Evolutionary conservation across 108 stramenopile species (phyloP).

Genomic region (Stephanodiscus minutulus): DNA sequence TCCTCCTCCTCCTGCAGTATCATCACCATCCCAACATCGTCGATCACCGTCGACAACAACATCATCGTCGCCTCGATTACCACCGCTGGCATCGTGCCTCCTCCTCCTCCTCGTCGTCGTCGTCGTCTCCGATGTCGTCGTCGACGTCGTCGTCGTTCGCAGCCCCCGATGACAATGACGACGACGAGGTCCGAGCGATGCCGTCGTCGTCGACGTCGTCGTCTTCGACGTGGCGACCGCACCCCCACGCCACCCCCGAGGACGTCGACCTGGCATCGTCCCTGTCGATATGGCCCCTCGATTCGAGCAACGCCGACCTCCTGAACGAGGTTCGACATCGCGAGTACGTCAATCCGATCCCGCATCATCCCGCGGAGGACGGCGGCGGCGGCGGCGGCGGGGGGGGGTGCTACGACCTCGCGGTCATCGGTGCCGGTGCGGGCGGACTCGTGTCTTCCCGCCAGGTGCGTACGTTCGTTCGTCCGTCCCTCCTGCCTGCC

Average conservation of each 20-base stretch:
- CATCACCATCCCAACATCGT: too few relatives aligned
- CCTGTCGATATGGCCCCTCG: constrained; percentile 74
- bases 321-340: constrained; percentile 68
- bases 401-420: constrained; percentile 76
- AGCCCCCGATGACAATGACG: background rate
- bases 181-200: background rate
- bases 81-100: background rate
- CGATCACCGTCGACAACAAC: background rate
- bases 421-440: constrained; percentile 86
- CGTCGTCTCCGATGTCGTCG: background rate
- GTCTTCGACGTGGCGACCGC: constrained; percentile 12
- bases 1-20: too few relatives aligned
- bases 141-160: constrained; percentile 3
- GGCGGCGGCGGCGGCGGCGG: too few relatives aligned
- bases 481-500: too few relatives aligned
- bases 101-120: background rate
- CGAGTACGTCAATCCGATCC: constrained; percentile 30
- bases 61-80: background rate
- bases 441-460: constrained; percentile 80
- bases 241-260: constrained; percentile 26
- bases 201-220: constrained; percentile 17
- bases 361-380: too few relatives aligned
- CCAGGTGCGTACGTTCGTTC: constrained; percentile 52
- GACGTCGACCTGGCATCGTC: constrained; percentile 46
- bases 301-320: constrained; percentile 60